Conservation (phyloP, 805 yeast genomes). For the Yueomyces sinensis region DNA sequence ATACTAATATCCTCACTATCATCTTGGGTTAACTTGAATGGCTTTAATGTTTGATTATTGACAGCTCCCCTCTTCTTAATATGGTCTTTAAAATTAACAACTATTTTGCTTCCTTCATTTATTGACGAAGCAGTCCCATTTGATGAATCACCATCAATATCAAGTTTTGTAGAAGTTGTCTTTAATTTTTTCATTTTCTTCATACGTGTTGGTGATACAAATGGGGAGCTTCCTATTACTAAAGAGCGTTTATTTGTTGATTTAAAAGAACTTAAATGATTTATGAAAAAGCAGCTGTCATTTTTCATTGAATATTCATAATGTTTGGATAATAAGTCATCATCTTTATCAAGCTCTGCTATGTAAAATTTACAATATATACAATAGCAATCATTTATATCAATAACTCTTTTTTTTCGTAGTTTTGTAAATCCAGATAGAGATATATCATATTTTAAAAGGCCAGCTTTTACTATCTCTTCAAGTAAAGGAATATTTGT, state of each 20-base stretch:
- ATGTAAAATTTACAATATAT: slow-evolving; percentile 40
- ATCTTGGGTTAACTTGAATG: neutral
- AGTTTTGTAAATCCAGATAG: slow-evolving; percentile 14
- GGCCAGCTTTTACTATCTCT: slow-evolving; percentile 43
- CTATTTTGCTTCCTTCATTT: slow-evolving; percentile 1
- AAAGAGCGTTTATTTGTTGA: neutral
- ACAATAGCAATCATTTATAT: slow-evolving; percentile 37
- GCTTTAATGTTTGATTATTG: neutral
- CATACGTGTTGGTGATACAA: slow-evolving; percentile 1
- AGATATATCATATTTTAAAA: slow-evolving; percentile 40
- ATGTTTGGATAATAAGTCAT: slow-evolving; percentile 42
- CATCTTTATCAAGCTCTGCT: slow-evolving; percentile 21
- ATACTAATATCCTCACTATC: neutral
- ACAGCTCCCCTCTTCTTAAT: slow-evolving; percentile 7
- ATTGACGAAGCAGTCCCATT: slow-evolving; percentile 1
- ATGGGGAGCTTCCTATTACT: neutral
- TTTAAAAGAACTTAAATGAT: neutral
- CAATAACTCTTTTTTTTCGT: slow-evolving; percentile 23
- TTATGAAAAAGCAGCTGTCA: slow-evolving; percentile 1
- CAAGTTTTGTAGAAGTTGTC: slow-evolving; percentile 6
- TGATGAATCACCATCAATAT: slow-evolving; percentile 2
- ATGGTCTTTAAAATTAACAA: slow-evolving; percentile 13
- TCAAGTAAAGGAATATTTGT: slow-evolving; percentile 3
- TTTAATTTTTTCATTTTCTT: slow-evolving; percentile 10
- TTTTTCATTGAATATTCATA: slow-evolving; percentile 2